Percentiles rank a stretch among this genome's conserved stretches.
Conservation (phyloP, 768 basidiomycete species). For the Mycena maculata region DNA sequence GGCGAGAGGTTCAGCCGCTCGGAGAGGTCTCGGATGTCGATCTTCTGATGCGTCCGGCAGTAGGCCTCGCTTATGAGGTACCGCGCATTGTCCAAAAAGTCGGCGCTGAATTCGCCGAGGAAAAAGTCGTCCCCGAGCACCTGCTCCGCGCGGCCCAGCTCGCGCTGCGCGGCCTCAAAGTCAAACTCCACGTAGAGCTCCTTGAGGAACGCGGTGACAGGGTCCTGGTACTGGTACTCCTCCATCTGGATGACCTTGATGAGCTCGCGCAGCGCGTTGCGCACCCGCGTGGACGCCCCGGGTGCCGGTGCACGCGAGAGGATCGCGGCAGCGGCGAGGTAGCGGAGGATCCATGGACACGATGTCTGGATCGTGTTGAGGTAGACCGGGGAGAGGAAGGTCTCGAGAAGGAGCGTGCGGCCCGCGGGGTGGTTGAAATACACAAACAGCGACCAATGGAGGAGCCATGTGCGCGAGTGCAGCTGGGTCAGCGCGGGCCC, state of each 20-base stretch:
- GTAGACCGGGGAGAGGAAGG: slow-evolving; percentile 95
- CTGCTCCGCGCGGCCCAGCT: slow-evolving; percentile 80
- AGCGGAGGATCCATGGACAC: slow-evolving; percentile 93
- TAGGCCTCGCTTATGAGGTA: slow-evolving; percentile 98
- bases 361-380: slow-evolving; percentile 99
- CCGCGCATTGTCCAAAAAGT: slow-evolving; percentile 96
- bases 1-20: slow-evolving; percentile 92
- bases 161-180: slow-evolving; percentile 92
- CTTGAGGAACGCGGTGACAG: slow-evolving; percentile 92
- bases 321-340: slow-evolving; percentile 93
- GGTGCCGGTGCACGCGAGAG: slow-evolving; percentile 69
- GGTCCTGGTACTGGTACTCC: slow-evolving; percentile 96
- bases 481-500: slow-evolving; percentile 87
- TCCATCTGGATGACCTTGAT: slow-evolving; percentile 95
- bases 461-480: slow-evolving; percentile 95
- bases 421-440: slow-evolving; percentile 98
- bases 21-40: slow-evolving; percentile 91
- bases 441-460: slow-evolving; percentile 98
- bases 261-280: slow-evolving; percentile 90
- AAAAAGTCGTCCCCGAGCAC: slow-evolving; percentile 96
- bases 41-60: slow-evolving; percentile 95
- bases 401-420: slow-evolving; percentile 91
- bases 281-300: slow-evolving; percentile 75
- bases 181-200: slow-evolving; percentile 96
- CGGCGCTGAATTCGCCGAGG: slow-evolving; percentile 88